These are phyloP conservation scores for Cylindricascospora bacillispora DNA, from an alignment of 1,139 yeast species.

Conservation along the genomic window DNA sequence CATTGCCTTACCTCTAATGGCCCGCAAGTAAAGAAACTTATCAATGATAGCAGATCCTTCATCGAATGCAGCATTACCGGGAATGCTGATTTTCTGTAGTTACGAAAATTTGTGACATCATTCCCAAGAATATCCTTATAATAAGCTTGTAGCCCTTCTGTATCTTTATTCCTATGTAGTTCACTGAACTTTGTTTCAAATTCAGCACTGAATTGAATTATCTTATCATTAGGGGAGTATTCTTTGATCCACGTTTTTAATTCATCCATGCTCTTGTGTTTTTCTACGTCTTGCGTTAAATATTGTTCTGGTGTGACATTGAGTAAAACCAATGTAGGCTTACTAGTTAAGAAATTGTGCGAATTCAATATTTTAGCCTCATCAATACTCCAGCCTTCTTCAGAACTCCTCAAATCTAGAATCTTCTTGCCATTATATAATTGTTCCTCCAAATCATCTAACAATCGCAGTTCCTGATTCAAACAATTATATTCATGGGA, in stretches of 20 bases:
- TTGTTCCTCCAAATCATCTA: conserved; percentile 36
- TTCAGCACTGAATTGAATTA: conserved; percentile 48
- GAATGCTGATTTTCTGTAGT: conserved; percentile 24
- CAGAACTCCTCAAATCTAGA: conserved; percentile 21
- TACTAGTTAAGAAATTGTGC: conserved; percentile 54
- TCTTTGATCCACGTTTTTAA: conserved; percentile 42
- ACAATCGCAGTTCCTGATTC: conserved; percentile 34
- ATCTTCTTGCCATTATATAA: conserved; percentile 50
- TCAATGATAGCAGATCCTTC: conserved; percentile 56
- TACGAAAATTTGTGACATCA: conserved; percentile 29
- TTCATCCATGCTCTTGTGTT: conserved; percentile 33
- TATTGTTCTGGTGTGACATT: conserved; percentile 52
- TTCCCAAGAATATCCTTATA: conserved; percentile 10
- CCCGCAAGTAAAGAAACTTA: conserved; percentile 88
- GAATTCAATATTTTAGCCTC: conserved; percentile 47
- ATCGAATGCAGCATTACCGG: conserved; percentile 42
- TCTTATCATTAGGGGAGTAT: conserved; percentile 42
- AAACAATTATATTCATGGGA: conserved; percentile 26
- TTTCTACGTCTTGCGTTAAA: conserved; percentile 18
- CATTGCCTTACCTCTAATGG: conserved; percentile 85
- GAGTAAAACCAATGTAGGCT: conserved; percentile 51
- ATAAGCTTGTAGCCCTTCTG: conserved; percentile 17
- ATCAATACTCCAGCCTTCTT: conserved; percentile 38
- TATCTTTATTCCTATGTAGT: conserved; percentile 17
- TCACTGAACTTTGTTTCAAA: conserved; percentile 36